Conservation (phyloP, 495 filamentous ascomycete genomes). For the Penicillium longicatenatum region DNA sequence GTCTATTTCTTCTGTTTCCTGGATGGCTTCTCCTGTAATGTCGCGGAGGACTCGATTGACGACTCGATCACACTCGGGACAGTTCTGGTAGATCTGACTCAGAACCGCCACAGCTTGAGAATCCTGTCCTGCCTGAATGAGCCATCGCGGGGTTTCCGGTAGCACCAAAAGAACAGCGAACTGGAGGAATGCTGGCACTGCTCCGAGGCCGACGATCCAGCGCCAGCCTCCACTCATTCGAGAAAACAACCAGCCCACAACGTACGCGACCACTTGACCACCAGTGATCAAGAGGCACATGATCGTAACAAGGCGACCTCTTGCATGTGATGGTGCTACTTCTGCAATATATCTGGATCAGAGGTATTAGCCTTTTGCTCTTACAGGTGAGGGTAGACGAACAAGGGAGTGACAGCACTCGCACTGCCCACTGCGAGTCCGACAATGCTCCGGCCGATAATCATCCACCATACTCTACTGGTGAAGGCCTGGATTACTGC, state of each 20-base stretch:
- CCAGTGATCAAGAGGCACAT: constrained; percentile 78
- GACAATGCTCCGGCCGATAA: constrained; percentile 76
- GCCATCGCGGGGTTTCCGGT: constrained; percentile 87
- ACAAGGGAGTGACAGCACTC: constrained; percentile 80
- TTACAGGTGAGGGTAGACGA: constrained; percentile 22
- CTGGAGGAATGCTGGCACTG: constrained; percentile 73
- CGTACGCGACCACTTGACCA: constrained; percentile 85
- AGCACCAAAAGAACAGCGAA: constrained; percentile 62
- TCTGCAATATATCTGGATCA: constrained; percentile 72
- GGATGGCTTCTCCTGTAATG: constrained; percentile 68
- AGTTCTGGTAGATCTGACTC: constrained; percentile 60
- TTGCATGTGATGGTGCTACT: constrained; percentile 69
- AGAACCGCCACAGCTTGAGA: constrained; percentile 64
- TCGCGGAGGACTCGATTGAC: constrained; percentile 59
- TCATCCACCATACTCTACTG: constrained; percentile 67
- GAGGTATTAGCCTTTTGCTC: not conserved
- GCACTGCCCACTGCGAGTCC: constrained; percentile 82
- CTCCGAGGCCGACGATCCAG: constrained; percentile 88
- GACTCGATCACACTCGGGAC: constrained; percentile 43
- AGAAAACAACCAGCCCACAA: constrained; percentile 68
- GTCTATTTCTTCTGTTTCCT: constrained; percentile 57
- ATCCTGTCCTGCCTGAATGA: constrained; percentile 66
- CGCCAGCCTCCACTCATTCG: constrained; percentile 72
- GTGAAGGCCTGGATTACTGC: constrained; percentile 70
- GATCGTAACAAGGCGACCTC: constrained; percentile 78